Evolutionary conservation across 768 basidiomycete species (phyloP).

Genomic region (Suillus hirtellus): DNA sequence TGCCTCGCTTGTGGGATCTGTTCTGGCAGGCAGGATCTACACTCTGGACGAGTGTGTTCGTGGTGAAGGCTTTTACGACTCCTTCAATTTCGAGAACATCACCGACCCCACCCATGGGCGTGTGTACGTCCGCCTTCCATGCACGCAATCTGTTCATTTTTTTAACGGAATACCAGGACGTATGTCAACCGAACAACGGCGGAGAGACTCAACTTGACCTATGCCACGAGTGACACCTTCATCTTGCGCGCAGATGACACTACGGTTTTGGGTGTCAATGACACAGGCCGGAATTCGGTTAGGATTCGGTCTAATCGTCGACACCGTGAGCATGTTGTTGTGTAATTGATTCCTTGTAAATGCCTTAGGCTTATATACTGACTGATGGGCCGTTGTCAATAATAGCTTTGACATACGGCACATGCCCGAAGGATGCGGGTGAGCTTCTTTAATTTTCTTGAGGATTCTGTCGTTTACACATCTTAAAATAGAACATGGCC

Average conservation of each 20-base stretch:
- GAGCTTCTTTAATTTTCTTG: conserved; percentile 1
- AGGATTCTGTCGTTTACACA: not conserved
- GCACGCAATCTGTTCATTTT: not conserved
- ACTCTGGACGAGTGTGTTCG: conserved; percentile 40
- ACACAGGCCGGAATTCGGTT: conserved; percentile 32
- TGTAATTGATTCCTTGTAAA: conserved; percentile 18
- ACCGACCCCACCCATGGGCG: conserved; percentile 67
- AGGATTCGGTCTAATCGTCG: conserved; percentile 27
- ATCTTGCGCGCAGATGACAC: conserved; percentile 32
- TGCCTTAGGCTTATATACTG: not conserved
- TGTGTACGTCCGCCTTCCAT: conserved; percentile 46
- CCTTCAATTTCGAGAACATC: conserved; percentile 50
- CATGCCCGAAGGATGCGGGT: conserved; percentile 35
- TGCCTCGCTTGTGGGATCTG: conserved; percentile 14
- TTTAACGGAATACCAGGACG: conserved; percentile 15
- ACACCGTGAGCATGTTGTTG: conserved; percentile 19
- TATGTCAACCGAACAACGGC: conserved; percentile 31
- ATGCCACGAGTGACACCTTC: conserved; percentile 26
- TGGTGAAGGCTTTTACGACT: conserved; percentile 49
- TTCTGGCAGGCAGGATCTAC: conserved; percentile 25
- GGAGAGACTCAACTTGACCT: conserved; percentile 31
- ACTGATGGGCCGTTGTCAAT: not conserved
- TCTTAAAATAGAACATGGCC: conserved; percentile 26
- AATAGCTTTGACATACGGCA: conserved; percentile 32
- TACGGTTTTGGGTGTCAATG: conserved; percentile 21